phyloP scores from a whole-genome alignment of 2,329 filamentous ascomycete species.

The Sordariomycetes sp. region DNA sequence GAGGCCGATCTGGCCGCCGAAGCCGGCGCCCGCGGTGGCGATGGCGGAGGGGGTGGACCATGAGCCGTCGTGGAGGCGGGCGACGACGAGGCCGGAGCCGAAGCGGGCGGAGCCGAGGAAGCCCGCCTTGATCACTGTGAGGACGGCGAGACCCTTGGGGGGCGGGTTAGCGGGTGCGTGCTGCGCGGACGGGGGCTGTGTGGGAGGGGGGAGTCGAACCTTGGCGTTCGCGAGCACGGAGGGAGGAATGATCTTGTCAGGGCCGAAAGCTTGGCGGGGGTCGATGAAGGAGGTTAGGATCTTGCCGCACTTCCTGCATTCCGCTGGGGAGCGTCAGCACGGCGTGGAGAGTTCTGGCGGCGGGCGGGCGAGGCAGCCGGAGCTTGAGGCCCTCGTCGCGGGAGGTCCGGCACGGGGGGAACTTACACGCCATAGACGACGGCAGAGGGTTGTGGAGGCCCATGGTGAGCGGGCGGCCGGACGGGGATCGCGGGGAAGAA shows the following conservation, averaged over 20 bases:
- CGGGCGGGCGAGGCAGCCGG: too few relatives aligned
- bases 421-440: slow-evolving; percentile 59
- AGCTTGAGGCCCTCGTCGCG: slow-evolving; percentile 8
- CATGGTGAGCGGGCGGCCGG: slow-evolving; percentile 27
- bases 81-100: slow-evolving; percentile 73
- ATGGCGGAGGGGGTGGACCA: slow-evolving; percentile 81
- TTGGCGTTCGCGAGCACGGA: slow-evolving; percentile 84
- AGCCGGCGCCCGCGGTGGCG: slow-evolving; percentile 68
- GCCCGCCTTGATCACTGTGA: slow-evolving; percentile 79
- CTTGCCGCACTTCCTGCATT: slow-evolving; percentile 95
- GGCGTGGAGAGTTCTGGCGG: background rate
- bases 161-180: background rate
- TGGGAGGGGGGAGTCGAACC: slow-evolving; percentile 31
- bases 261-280: slow-evolving; percentile 83
- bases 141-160: slow-evolving; percentile 62
- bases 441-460: slow-evolving; percentile 58
- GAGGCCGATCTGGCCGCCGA: slow-evolving; percentile 79
- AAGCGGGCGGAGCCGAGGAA: slow-evolving; percentile 77
- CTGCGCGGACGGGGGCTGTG: background rate
- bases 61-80: slow-evolving; percentile 62
- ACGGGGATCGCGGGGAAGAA: background rate
- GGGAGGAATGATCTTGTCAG: slow-evolving; percentile 94
- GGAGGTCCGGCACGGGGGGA: slow-evolving; percentile 7
- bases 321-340: slow-evolving; percentile 49
- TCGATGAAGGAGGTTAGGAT: slow-evolving; percentile 93